Evolutionary conservation across 2,329 filamentous ascomycete species (phyloP), one percentile per base, ranked within the genome.

Genomic region (Aspergillus floridensis): DNA sequence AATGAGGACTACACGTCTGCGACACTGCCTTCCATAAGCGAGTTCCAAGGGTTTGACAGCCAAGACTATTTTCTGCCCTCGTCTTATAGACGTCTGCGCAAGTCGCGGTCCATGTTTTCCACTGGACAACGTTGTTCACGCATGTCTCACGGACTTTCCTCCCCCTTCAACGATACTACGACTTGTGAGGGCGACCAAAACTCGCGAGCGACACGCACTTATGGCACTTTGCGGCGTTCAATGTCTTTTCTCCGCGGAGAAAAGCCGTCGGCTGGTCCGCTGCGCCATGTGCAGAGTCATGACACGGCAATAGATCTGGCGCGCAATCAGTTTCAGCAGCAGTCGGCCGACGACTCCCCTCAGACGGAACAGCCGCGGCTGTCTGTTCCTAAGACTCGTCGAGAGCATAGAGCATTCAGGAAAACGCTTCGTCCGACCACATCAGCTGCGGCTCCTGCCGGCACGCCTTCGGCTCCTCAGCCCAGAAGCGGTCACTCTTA

Each of bases 61-160:
- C 68, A 70, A 7, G 71, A 76, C 49, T 69, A 74, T 32, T 77
- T 76, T 19, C 62, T 73, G 49, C 79, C 79, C 26, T 81, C 79
- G 4, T 81, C 79, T 1, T 81, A 79, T 61, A 74, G 78, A 24
- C 76, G 73, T 53, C 70, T 81, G 31, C 76, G 77, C 32, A 81
- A 78, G 62, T 72, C 79, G 7, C 78, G 75, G 59, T 82, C 80
- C n/a, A 78, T 81, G 77, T 79, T 80, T 57, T 74, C 74, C 6
- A 74, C 78, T 2, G 70, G 74, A 53, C 73, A 71, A 35, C 69
- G 72, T 32, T 61, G 70, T 16, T 67, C 71, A 4, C 67, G 66
- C 22, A 53, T 60, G 5, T 16, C 61, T 24, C 61, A 68, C 52
- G 65, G 60, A 32, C 38, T 57, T 3, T 54, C 64, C 6, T 53